Evolutionary conservation across 169 alveolate species (phyloP), one percentile per base, ranked within the genome.

Genomic region (Blepharisma undulans): DNA sequence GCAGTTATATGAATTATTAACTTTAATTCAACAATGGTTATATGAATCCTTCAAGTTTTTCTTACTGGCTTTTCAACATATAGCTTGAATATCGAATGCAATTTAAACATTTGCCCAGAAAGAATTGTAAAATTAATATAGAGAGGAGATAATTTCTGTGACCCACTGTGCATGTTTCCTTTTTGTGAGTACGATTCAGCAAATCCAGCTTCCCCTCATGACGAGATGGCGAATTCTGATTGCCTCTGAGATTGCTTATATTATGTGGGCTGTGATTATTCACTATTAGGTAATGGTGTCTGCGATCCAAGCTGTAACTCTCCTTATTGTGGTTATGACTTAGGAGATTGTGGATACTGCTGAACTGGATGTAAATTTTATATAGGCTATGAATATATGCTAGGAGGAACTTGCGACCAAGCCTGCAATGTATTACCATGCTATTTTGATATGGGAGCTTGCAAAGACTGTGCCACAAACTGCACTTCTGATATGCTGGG

Each of bases 361-460:
- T 30, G 30, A 7, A 27, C 7, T 79, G 34, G 34, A 27, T 27
- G 34, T 27, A 79, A 34, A 27, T 4, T 79, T 2, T 79, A 33
- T 27, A 12, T 79, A 27, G 30, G 87, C 30, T 36, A 25, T 25
- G 27, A n/a, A 32, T 86, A 21, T n/a, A 32, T 60, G 82, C 27
- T 27, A 25, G 87, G 77, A 74, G 92, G 92, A 32, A 76, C n/a
- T 2, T 88, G 92, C 25, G 85, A 88, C 32, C 34, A 72, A 0
- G 87, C 85, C 7, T 88, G 92, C 87, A 76, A 76, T 14, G 76
- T 76, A 0, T 76, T 74, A 76, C 25, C 33, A 6, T 88, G 92
- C 79, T 18, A 88, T 77, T 22, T 74, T 59, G 92, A 88, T 34
- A 27, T 30, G 22, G 87, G 87, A 22, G 92, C 30, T 36, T n/a